Evolutionary conservation across 225 moss, liverwort and hornwort genomes (phyloP).

Genomic region (Physcomitrium patens): DNA sequence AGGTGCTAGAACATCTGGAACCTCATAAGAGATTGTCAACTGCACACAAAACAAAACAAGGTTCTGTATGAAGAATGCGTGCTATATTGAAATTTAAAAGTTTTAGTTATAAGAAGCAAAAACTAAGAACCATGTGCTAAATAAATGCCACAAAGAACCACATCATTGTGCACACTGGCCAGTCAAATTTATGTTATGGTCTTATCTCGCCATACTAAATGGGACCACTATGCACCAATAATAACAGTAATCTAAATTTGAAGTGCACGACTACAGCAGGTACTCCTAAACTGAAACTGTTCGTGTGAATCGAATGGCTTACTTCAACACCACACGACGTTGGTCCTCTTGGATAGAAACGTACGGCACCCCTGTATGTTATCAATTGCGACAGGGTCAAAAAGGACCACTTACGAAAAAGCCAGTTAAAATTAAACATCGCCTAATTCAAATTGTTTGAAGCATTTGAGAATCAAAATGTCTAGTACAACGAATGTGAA

Average conservation of each 20-base stretch:
- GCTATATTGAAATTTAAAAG: not conserved
- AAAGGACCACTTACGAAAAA: no score
- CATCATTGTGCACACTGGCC: no score
- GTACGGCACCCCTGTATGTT: constrained; percentile 77
- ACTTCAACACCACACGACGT: constrained; percentile 85
- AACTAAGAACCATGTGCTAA: not conserved
- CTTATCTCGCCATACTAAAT: not conserved
- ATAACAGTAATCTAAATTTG: not conserved
- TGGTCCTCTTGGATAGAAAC: constrained; percentile 86
- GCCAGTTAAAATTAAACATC: not conserved
- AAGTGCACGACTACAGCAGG: not conserved
- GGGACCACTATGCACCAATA: not conserved
- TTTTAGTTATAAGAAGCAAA: not conserved
- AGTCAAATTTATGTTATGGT: not conserved
- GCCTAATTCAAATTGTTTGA: not conserved
- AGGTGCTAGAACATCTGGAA: constrained; percentile 72
- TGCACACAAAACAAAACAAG: constrained; percentile 48
- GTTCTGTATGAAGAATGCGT: not conserved
- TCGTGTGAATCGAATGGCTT: constrained; percentile 30
- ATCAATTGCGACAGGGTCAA: not conserved
- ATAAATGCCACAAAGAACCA: no score
- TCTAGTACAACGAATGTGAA: not conserved
- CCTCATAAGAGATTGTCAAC: constrained; percentile 95
- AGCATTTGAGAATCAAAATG: not conserved
- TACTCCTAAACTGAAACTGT: not conserved